Evolutionary conservation across 371 early-diverging fungal species (phyloP).

Genomic region (Syncephalastrum sp.): DNA sequence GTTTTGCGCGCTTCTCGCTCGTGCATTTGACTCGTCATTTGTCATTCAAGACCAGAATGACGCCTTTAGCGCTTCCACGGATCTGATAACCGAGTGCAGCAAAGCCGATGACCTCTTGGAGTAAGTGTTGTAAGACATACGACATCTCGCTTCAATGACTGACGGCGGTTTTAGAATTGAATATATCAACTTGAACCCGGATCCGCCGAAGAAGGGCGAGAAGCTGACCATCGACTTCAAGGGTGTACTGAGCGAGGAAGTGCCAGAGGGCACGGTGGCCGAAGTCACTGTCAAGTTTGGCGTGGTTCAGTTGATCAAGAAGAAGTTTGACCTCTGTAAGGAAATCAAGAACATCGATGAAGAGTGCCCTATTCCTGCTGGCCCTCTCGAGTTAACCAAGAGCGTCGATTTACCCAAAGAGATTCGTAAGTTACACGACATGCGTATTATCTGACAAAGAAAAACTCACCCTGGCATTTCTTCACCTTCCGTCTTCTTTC

Average conservation of each 20-base stretch:
- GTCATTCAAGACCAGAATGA: slow-evolving; percentile 9
- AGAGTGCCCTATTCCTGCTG: slow-evolving; percentile 54
- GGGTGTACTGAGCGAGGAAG: slow-evolving; percentile 38
- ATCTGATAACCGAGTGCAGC: slow-evolving; percentile 10
- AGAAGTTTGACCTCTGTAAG: slow-evolving; percentile 54
- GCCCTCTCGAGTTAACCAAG: slow-evolving; percentile 41
- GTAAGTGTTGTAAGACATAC: slow-evolving; percentile 14
- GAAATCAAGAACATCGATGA: slow-evolving; percentile 48
- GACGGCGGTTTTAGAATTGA: slow-evolving; percentile 26
- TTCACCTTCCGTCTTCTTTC: not conserved
- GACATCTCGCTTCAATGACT: not conserved
- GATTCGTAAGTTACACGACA: slow-evolving; percentile 39
- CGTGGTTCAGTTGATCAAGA: slow-evolving; percentile 33
- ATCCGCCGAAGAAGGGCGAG: slow-evolving; percentile 51
- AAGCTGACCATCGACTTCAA: slow-evolving; percentile 49
- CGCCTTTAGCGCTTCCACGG: not conserved
- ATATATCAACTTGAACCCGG: slow-evolving; percentile 49
- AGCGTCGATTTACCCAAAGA: slow-evolving; percentile 55
- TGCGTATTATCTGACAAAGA: not conserved
- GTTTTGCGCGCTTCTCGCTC: too few species aligned
- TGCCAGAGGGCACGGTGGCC: slow-evolving; percentile 53
- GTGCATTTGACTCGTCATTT: not conserved
- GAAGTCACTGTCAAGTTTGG: slow-evolving; percentile 53
- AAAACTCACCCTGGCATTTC: slow-evolving; percentile 2
- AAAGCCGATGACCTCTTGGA: slow-evolving; percentile 9